Percentiles rank a stretch among this genome's conserved stretches.
phyloP scores from a whole-genome alignment of 805 yeast species.

The Scheffersomyces spartinae region DNA sequence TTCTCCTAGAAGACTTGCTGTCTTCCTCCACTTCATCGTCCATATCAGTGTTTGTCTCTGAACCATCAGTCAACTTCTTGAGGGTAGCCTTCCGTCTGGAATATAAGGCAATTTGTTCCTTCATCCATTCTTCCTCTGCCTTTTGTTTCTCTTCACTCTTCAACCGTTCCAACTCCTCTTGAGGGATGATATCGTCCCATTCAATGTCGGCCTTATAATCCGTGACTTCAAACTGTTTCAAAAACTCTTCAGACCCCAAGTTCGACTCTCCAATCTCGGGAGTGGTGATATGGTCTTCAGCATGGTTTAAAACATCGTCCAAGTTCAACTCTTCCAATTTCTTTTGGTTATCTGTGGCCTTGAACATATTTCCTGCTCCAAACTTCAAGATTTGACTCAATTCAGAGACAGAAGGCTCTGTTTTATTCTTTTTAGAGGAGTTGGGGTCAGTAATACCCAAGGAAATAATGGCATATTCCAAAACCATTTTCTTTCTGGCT shows the following conservation, averaged over 20 bases:
- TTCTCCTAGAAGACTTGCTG: slow-evolving; percentile 21
- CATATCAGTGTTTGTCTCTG: slow-evolving; percentile 17
- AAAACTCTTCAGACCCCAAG: slow-evolving; percentile 94
- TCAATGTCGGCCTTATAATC: slow-evolving; percentile 97
- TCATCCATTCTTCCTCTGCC: slow-evolving; percentile 74
- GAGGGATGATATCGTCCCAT: slow-evolving; percentile 99
- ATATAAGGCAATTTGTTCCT: slow-evolving; percentile 83
- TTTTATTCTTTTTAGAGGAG: slow-evolving; percentile 34
- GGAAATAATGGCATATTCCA: slow-evolving; percentile 95
- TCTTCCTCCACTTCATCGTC: slow-evolving; percentile 23
- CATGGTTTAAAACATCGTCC: slow-evolving; percentile 92
- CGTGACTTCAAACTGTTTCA: slow-evolving; percentile 95
- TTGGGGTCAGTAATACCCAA: slow-evolving; percentile 83
- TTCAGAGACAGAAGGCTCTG: slow-evolving; percentile 77
- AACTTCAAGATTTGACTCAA: slow-evolving; percentile 88
- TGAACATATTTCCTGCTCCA: slow-evolving; percentile 98
- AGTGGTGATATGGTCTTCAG: slow-evolving; percentile 93
- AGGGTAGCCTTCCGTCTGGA: slow-evolving; percentile 71
- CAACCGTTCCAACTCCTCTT: slow-evolving; percentile 76
- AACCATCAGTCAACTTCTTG: slow-evolving; percentile 35
- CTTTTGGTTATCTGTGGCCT: slow-evolving; percentile 89
- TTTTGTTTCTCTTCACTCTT: slow-evolving; percentile 86
- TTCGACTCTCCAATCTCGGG: slow-evolving; percentile 97
- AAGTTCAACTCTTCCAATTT: slow-evolving; percentile 89
- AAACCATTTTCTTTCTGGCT: slow-evolving; percentile 95